Conservation (phyloP, 1,284 basidiomycete genomes). For the Ustilago cynodontis region DNA sequence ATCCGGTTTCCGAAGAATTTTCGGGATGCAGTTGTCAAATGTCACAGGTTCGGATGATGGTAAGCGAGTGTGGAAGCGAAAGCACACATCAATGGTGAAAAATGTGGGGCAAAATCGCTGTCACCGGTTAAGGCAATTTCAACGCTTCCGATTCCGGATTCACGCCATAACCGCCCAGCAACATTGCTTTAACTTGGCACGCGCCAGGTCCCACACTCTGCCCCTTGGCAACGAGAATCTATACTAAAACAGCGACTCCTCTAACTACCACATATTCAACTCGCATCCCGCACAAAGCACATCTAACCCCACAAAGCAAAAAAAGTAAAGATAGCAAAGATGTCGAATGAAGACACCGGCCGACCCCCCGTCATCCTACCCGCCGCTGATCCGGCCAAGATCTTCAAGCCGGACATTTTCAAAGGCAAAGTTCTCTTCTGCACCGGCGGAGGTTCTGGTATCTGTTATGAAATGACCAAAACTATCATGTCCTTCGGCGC, state of each 20-base stretch:
- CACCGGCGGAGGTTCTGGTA: conserved; percentile 78
- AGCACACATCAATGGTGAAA: no score
- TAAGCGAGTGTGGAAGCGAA: neutral
- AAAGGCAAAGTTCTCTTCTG: conserved; percentile 93
- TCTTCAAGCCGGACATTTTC: conserved; percentile 84
- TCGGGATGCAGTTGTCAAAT: neutral
- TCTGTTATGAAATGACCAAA: conserved; percentile 86
- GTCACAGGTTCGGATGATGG: neutral
- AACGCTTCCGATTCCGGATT: conserved; percentile 25
- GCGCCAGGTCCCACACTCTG: neutral
- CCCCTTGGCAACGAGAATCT: no score
- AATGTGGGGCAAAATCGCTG: neutral
- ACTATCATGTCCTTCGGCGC: conserved; percentile 84
- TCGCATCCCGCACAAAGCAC: neutral
- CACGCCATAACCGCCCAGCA: neutral
- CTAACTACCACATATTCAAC: conserved; percentile 2
- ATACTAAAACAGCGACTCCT: no score
- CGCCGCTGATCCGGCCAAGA: conserved; percentile 39
- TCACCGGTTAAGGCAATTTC: conserved; percentile 1
- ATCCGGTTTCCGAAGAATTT: conserved; percentile 1
- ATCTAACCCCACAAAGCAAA: neutral
- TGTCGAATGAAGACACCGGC: conserved; percentile 21
- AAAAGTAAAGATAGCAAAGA: neutral
- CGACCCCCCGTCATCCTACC: conserved; percentile 32
- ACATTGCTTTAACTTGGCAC: neutral